Base-by-base conservation (phyloP, 208 protist genomes). In the Acanthamoeba sp. region DNA sequence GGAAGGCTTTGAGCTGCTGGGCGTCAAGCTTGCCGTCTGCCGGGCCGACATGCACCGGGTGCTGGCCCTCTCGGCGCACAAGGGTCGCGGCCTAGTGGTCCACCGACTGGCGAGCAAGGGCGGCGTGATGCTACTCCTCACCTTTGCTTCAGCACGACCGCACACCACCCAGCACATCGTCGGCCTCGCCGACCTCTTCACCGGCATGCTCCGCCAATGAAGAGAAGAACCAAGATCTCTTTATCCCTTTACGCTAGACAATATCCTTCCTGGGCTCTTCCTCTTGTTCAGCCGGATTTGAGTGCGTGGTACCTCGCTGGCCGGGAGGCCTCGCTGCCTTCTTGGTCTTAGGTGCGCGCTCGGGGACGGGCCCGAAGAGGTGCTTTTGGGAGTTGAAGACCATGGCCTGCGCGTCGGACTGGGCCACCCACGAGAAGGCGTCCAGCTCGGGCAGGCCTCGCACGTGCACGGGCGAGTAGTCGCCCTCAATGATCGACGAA, bases 91-190 rank as follows among this genome's bases (percentile, higher is more conserved):
- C 12, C 76, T 85, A 20, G 76, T 85, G 76, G 76, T 85, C 32
- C 76, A 85, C 32, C 38, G 76, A 55, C 76, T 85, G 76, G 5
- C 76, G 24, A 85, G 42, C 42, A 52, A 85, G 76, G 76, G 76
- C 24, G 76, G 59, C 45, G 76, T 38, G 12, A 10, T 32, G 24
- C 76, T 85, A 7, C 76, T 85, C 27, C 3, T 57, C 76, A 85
- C 76, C n/a, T 57, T 85, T 24, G 76, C 76, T 2, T 42, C 76
- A 1, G 76, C 76, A 36, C 38, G 76, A 36, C 76, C 76, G 4
- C 76, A 59, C 16, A 36, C 76, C 27, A 50, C 45, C 12, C 76
- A 85, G 27, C 42, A 27, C 38, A 38, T 85, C 4, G 76, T 85
- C 0, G 45, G 32, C n/a, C 45, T 85, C 0, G 45, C 76, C 24